Evolutionary conservation across 163 green algal species (phyloP).

Genomic region (Chloromonas sp.): DNA sequence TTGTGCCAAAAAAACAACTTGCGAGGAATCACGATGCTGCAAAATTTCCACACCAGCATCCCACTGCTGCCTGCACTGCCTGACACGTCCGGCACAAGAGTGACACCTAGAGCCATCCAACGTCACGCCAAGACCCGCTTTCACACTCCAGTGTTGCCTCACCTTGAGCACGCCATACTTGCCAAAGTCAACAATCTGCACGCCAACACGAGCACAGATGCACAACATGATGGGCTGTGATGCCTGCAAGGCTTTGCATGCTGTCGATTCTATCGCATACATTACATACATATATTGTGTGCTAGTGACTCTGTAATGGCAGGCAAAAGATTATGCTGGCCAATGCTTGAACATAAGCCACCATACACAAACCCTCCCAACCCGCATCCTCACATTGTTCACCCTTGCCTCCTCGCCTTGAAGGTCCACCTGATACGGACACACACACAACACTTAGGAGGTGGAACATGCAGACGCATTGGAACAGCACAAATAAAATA

Average conservation of each 20-base stretch:
- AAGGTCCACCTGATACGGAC: constrained; percentile 20
- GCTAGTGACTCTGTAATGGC: no score
- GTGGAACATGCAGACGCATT: background rate
- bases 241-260: no score
- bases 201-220: background rate
- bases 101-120: no score
- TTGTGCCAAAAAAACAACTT: background rate
- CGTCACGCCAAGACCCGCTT: no score
- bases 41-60: background rate
- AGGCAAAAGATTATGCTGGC: no score
- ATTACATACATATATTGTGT: no score
- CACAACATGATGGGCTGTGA: background rate
- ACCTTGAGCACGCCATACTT: background rate
- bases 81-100: no score
- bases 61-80: no score
- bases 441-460: background rate
- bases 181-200: constrained; percentile 1
- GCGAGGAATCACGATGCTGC: background rate
- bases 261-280: no score
- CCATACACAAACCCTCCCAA: constrained; percentile 44
- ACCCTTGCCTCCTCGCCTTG: constrained; percentile 44
- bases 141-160: background rate
- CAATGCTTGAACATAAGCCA: constrained; percentile 28
- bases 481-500: background rate
- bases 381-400: constrained; percentile 84